Conservation (phyloP, 805 yeast species). For the Wickerhamiella galacta region DNA sequence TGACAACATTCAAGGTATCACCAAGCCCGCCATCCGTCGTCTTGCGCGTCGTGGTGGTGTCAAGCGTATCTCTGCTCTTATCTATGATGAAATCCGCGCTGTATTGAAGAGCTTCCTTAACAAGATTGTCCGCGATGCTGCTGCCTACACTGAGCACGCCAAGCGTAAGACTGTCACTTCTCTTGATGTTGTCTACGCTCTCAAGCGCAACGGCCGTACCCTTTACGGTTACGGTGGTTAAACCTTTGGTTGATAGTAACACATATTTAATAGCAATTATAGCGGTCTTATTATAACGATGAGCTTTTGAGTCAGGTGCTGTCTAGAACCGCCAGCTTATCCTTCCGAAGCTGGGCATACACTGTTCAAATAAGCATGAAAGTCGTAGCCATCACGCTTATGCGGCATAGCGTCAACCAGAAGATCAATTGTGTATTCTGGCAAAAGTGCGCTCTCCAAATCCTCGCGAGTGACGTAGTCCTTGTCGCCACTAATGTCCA, state of each 20-base stretch:
- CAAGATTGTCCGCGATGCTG: constrained; percentile 97
- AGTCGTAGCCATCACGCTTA: too few species aligned
- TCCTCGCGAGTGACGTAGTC: constrained; percentile 26
- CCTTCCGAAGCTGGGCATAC: too few species aligned
- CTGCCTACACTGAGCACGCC: constrained; percentile 98
- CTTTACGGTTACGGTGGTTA: constrained; percentile 99
- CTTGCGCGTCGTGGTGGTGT: constrained; percentile 99
- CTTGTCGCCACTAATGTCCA: constrained; percentile 27
- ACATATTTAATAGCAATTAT: constrained; percentile 1
- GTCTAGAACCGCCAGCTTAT: too few species aligned
- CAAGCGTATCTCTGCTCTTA: constrained; percentile 97
- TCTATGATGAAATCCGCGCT: constrained; percentile 97
- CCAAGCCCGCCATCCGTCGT: constrained; percentile 99
- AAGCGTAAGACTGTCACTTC: constrained; percentile 99
- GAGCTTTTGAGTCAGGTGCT: too few species aligned
- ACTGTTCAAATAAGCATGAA: too few species aligned
- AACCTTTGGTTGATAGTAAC: constrained; percentile 19
- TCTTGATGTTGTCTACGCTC: constrained; percentile 94
- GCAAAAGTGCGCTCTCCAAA: constrained; percentile 22
- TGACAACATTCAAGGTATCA: constrained; percentile 99
- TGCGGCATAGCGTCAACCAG: constrained; percentile 19
- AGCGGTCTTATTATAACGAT: too few species aligned
- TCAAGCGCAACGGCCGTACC: constrained; percentile 99
- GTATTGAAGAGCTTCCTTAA: constrained; percentile 92
- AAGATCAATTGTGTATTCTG: constrained; percentile 20